These are phyloP conservation scores for Datisca glomerata DNA, from an alignment of 306 rosid species.

Conservation along the genomic window DNA sequence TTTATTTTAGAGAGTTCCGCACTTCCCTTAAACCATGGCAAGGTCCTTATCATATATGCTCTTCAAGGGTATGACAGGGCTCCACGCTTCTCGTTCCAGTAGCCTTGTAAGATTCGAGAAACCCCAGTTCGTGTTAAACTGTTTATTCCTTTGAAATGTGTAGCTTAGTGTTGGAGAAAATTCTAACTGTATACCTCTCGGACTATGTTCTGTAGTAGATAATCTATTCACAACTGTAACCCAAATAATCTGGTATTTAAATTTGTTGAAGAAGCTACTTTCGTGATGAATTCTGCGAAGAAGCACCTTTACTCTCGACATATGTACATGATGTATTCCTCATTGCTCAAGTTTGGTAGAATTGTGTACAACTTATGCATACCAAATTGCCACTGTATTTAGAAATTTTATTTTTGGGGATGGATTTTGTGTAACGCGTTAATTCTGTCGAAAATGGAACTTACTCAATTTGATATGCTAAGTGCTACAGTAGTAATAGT, in stretches of 20 bases:
- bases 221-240: too few relatives aligned
- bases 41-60: conserved; percentile 24
- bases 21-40: conserved; percentile 22
- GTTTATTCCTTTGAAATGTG: background rate
- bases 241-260: too few relatives aligned
- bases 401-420: background rate
- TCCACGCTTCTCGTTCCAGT: conserved; percentile 17
- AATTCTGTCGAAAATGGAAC: background rate
- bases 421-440: background rate
- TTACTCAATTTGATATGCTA: background rate
- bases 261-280: too few relatives aligned
- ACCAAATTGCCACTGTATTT: too few relatives aligned
- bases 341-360: too few relatives aligned
- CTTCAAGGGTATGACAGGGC: conserved; percentile 19
- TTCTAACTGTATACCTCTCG: background rate
- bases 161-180: background rate
- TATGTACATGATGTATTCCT: too few relatives aligned
- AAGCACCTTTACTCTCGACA: too few relatives aligned
- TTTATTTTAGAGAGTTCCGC: too few relatives aligned
- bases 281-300: too few relatives aligned
- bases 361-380: too few relatives aligned
- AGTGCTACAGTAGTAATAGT: too few relatives aligned
- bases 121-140: background rate
- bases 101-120: conserved; percentile 16
- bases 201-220: too few relatives aligned